Evolutionary conservation across 257 asterid genomes (phyloP).

Genomic region (Fraxinus quadrangulata): DNA sequence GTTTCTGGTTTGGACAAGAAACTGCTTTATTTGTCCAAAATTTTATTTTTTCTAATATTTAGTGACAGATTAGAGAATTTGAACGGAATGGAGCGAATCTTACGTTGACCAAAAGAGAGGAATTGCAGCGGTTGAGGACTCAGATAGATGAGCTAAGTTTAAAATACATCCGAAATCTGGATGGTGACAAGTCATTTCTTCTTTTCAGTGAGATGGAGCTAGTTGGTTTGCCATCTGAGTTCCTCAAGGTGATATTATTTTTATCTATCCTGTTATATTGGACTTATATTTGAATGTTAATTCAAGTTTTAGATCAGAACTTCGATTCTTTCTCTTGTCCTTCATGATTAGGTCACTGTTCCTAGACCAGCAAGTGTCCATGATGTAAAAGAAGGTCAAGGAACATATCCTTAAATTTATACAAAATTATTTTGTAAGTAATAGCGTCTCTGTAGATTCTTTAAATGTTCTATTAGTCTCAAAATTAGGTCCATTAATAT

Average conservation of each 20-base stretch:
- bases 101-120: conserved; percentile 81
- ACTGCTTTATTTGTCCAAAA: conserved; percentile 37
- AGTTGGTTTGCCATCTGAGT: conserved; percentile 79
- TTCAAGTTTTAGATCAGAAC: not conserved
- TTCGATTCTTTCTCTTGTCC: conserved; percentile 23
- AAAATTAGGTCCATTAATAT: conserved; percentile 15
- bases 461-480: conserved; percentile 1
- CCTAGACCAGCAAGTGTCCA: conserved; percentile 8
- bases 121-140: conserved; percentile 69
- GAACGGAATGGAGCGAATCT: conserved; percentile 89
- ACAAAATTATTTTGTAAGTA: not conserved
- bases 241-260: conserved; percentile 58
- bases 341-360: not conserved
- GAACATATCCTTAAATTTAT: not conserved
- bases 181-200: conserved; percentile 64
- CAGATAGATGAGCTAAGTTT: conserved; percentile 82
- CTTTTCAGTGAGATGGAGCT: conserved; percentile 69
- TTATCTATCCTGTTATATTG: conserved; percentile 9
- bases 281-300: conserved; percentile 9
- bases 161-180: conserved; percentile 75
- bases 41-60: conserved; percentile 48
- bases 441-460: not conserved
- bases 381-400: conserved; percentile 6
- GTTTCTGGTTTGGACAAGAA: not conserved
- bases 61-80: conserved; percentile 98